Evolutionary conservation across 495 filamentous ascomycete genomes (phyloP).

Genomic region (Tuber magnatum): DNA sequence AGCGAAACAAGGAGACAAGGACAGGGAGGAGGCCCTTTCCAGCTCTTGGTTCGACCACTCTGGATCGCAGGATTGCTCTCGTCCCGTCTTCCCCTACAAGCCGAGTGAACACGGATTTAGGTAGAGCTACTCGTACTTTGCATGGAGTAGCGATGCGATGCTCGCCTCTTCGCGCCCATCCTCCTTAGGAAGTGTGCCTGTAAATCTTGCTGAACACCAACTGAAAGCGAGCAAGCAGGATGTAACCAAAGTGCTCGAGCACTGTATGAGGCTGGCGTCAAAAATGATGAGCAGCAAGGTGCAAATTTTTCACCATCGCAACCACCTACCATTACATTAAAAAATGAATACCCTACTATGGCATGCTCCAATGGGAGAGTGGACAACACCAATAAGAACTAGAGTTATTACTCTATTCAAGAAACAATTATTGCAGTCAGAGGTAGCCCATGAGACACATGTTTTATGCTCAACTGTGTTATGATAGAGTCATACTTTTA

Average conservation of each 20-base stretch:
- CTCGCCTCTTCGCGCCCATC: conserved; percentile 22
- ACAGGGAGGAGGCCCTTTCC: background rate
- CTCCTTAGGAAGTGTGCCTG: conserved; percentile 29
- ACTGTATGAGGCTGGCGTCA: no score
- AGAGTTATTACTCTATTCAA: no score
- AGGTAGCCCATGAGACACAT: background rate
- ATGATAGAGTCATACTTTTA: background rate
- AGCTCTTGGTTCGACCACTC: conserved; percentile 25
- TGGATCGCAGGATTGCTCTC: conserved; percentile 18
- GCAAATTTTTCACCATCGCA: no score
- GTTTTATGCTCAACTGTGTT: background rate
- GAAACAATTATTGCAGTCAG: background rate
- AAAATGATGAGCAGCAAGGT: no score
- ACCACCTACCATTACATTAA: no score
- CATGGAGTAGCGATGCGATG: conserved; percentile 3
- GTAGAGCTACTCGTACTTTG: conserved; percentile 19
- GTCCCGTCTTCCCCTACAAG: conserved; percentile 31
- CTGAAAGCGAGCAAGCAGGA: background rate
- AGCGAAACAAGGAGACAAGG: background rate
- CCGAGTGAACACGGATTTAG: conserved; percentile 8
- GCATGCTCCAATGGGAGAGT: no score
- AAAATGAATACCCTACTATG: no score
- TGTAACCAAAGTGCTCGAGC: no score
- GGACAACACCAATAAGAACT: no score
- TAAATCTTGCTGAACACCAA: conserved; percentile 20